Evolutionary conservation across 176 grass and related monocot species (phyloP).

Genomic region (Hsuehochloa calcarea): DNA sequence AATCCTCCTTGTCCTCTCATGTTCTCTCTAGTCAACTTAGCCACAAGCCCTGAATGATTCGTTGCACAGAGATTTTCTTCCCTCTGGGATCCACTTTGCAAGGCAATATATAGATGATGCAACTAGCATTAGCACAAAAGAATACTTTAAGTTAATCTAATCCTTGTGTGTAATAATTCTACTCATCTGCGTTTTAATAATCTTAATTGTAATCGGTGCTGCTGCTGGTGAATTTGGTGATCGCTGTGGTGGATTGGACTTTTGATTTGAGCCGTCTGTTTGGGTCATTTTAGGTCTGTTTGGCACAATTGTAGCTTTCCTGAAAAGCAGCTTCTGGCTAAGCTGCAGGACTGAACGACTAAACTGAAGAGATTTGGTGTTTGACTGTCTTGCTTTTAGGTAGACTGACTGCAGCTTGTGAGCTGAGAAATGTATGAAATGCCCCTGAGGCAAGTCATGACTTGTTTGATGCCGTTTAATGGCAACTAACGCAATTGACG

Average conservation of each 20-base stretch:
- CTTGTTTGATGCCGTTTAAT: too few relatives aligned
- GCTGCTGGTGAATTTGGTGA: not conserved
- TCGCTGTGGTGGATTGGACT: conserved; percentile 12
- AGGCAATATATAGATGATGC: conserved; percentile 22
- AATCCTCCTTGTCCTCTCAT: conserved; percentile 15
- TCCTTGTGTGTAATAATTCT: conserved; percentile 9
- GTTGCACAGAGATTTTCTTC: not conserved
- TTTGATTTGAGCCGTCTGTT: not conserved
- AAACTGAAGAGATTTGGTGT: too few relatives aligned
- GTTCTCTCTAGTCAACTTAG: conserved; percentile 28
- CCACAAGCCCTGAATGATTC: not conserved
- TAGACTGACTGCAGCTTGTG: too few relatives aligned
- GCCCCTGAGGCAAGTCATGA: too few relatives aligned
- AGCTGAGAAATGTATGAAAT: too few relatives aligned
- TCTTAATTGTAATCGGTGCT: not conserved
- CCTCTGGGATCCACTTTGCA: conserved; percentile 23
- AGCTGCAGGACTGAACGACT: too few relatives aligned
- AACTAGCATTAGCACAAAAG: not conserved
- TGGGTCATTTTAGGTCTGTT: not conserved
- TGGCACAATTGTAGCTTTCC: not conserved
- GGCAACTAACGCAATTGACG: too few relatives aligned
- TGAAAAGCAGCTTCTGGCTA: too few relatives aligned
- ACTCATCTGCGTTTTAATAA: not conserved
- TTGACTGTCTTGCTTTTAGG: too few relatives aligned
- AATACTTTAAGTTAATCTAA: conserved; percentile 15